Evolutionary conservation across 805 yeast species (phyloP).

Genomic region (Candida rishiriensis): DNA sequence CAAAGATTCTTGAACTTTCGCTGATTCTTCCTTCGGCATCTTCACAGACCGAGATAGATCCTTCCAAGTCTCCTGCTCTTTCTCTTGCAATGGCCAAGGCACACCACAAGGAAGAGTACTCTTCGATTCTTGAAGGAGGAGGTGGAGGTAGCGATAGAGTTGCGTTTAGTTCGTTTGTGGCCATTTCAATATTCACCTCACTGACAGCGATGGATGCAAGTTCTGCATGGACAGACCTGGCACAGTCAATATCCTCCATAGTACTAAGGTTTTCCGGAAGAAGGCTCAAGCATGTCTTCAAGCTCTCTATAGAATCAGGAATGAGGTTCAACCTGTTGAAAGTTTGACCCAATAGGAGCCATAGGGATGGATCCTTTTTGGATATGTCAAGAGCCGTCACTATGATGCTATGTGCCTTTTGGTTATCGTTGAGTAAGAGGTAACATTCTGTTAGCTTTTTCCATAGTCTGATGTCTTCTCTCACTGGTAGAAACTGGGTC

Average conservation of each 20-base stretch:
- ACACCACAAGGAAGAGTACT: constrained; percentile 49
- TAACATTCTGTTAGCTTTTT: constrained; percentile 52
- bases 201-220: constrained; percentile 51
- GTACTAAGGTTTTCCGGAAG: constrained; percentile 33
- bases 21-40: constrained; percentile 44
- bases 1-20: constrained; percentile 37
- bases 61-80: constrained; percentile 43
- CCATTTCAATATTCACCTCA: constrained; percentile 45
- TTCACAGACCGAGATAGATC: constrained; percentile 48
- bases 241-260: constrained; percentile 38
- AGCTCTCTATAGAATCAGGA: constrained; percentile 42
- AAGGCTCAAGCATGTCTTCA: constrained; percentile 40
- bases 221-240: constrained; percentile 50
- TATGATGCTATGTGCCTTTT: constrained; percentile 42
- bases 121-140: constrained; percentile 38
- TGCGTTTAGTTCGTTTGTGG: constrained; percentile 45
- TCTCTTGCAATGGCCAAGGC: constrained; percentile 49
- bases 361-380: constrained; percentile 35
- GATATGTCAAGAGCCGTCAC: constrained; percentile 18
- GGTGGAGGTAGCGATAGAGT: constrained; percentile 50
- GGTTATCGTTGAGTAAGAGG: constrained; percentile 39
- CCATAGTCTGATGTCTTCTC: constrained; percentile 37
- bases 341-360: constrained; percentile 48
- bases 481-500: constrained; percentile 34
- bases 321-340: constrained; percentile 39